These are phyloP conservation scores for Leccinellum luteum DNA, from an alignment of 768 basidiomycete genomes.

Conservation along the genomic window DNA sequence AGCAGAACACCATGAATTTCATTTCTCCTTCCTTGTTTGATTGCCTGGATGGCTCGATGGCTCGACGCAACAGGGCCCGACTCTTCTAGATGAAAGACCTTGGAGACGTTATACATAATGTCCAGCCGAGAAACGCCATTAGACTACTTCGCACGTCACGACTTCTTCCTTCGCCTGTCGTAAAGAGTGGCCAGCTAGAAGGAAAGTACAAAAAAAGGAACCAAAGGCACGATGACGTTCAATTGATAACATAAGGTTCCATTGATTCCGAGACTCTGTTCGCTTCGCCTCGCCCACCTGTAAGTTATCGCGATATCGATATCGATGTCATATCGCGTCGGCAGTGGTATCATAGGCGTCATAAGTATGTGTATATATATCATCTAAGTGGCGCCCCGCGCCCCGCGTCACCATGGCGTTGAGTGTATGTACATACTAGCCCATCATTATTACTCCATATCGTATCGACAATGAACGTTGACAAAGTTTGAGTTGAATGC, in stretches of 20 bases:
- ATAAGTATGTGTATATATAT: neutral
- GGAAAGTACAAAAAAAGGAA: neutral
- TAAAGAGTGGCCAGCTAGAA: neutral
- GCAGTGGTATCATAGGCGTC: neutral
- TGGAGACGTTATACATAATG: neutral
- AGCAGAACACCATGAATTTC: neutral
- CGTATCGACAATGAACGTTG: neutral
- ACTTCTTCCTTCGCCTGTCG: neutral
- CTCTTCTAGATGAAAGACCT: neutral
- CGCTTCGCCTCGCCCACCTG: neutral
- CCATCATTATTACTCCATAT: neutral
- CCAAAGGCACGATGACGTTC: neutral
- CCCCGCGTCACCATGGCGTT: neutral
- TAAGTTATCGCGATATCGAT: neutral
- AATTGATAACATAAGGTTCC: neutral
- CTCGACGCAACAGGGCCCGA: too few species aligned
- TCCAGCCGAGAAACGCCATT: neutral
- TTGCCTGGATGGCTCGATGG: neutral
- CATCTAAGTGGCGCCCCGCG: neutral
- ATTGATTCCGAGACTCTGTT: neutral
- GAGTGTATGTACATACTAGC: neutral
- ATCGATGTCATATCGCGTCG: neutral
- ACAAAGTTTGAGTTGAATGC: neutral
- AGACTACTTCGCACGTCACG: neutral
- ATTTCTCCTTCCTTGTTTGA: neutral